Evolutionary conservation across 306 rosid genomes (phyloP), one percentile per base, ranked within the genome.

Genomic region (Hippophae tibetana): DNA sequence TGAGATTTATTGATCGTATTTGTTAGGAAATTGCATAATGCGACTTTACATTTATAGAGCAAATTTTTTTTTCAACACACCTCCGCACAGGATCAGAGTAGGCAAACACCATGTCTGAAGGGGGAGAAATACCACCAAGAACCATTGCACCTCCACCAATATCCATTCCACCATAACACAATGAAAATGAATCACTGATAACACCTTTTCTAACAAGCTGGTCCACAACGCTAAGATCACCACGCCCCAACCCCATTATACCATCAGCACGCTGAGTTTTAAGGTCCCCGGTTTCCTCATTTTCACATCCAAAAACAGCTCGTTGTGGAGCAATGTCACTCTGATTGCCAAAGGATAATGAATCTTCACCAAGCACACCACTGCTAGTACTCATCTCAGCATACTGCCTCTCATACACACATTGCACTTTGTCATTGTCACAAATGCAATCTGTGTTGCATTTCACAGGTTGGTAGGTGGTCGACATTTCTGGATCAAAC

Each of bases 131-230:
- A 44, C 77, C 82, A 18, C 99, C 99, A 71, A 93, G 95, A 78
- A 93, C 86, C 97, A 93, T 93, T 43, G 90, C 89, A 69, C 99
- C 99, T 11, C 99, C 97, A 31, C 99, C 99, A 84, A 88, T 69
- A 72, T 71, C 85, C 97, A 93, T 93, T 68, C 99, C 97, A 69
- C 99, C 99, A 71, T 93, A 93, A 79, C 99, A 93, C 63, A 93
- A 74, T 9, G 99, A 93, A 79, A 93, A 93, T 4, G 97, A 88
- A 75, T 93, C 79, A 65, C 76, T 82, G 56, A 93, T 79, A 44
- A 82, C 82, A 52, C 89, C 84, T 58, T 75, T 88, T 11, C 77
- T 85, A 63, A 93, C 97, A 47, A 93, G 83, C 46, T 93, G 99
- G 69, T 93, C 97, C 68, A 93, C 81, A 42, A 93, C 80, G 66